A percentile compares a stretch with the other conserved stretches of the same genome.
These are phyloP conservation scores for Lentinus tigrinus DNA, from an alignment of 768 basidiomycete species.

Conservation along the genomic window DNA sequence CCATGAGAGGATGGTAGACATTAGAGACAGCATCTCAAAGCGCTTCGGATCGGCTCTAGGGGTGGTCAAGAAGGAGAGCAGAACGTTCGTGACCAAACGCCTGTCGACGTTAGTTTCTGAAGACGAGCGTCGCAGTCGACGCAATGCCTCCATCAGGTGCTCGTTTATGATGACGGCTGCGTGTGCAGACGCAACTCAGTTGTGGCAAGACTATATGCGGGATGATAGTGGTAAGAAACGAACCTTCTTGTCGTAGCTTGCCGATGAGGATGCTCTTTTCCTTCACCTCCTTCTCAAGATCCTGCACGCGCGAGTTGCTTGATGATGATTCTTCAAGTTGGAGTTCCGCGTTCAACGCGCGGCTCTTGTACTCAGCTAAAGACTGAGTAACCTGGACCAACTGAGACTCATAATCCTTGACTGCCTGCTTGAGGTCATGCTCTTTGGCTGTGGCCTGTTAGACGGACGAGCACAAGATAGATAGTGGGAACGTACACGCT, in stretches of 20 bases:
- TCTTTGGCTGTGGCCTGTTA: constrained; percentile 67
- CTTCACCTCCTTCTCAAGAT: constrained; percentile 87
- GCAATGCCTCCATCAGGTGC: constrained; percentile 96
- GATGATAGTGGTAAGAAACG: constrained; percentile 12
- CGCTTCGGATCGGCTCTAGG: constrained; percentile 92
- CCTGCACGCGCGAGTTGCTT: constrained; percentile 63
- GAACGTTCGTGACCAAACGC: constrained; percentile 90
- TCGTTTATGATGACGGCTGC: constrained; percentile 95
- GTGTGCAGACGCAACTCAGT: not conserved
- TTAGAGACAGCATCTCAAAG: constrained; percentile 91
- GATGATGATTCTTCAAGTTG: constrained; percentile 72
- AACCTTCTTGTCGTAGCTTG: constrained; percentile 94
- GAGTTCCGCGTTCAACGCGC: constrained; percentile 87
- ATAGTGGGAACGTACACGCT: constrained; percentile 49
- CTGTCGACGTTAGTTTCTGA: constrained; percentile 88
- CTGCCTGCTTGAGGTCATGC: constrained; percentile 81
- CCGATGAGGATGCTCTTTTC: constrained; percentile 95
- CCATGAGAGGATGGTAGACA: constrained; percentile 92
- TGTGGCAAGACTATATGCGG: not conserved
- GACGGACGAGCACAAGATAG: not conserved
- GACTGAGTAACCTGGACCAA: constrained; percentile 67
- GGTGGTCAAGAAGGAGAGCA: constrained; percentile 86
- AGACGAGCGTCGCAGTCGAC: constrained; percentile 83
- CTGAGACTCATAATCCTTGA: constrained; percentile 78
- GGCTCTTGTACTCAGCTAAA: constrained; percentile 87